phyloP scores from a whole-genome alignment of 179 eudicot species.

The Silene noctiflora region DNA sequence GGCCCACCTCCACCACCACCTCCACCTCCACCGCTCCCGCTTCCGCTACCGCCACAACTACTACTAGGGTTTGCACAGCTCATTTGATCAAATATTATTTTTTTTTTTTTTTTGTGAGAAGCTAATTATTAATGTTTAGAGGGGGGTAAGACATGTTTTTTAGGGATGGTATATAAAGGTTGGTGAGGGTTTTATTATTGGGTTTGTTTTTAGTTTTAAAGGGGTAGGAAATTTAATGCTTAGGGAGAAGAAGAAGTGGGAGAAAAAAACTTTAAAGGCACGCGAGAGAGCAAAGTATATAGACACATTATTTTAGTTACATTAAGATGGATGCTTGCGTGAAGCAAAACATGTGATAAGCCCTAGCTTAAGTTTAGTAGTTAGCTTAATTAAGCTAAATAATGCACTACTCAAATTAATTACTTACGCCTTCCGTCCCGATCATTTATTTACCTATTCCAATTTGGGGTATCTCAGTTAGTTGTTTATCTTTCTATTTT shows the following conservation, averaged over 20 bases:
- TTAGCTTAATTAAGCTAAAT: neutral
- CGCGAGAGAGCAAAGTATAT: slow-evolving; percentile 58
- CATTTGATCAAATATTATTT: neutral
- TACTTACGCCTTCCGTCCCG: neutral
- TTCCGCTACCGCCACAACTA: slow-evolving; percentile 23
- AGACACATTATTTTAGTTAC: slow-evolving; percentile 4
- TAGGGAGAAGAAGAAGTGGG: slow-evolving; percentile 1
- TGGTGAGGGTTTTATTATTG: slow-evolving; percentile 33
- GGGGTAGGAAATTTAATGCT: neutral
- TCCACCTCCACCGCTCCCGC: slow-evolving; percentile 29
- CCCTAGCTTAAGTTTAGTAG: slow-evolving; percentile 33
- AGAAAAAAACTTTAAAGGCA: slow-evolving; percentile 69
- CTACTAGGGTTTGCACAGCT: slow-evolving; percentile 44
- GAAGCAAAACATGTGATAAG: slow-evolving; percentile 82
- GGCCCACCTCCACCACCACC: slow-evolving; percentile 48
- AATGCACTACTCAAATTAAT: neutral
- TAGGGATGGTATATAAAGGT: slow-evolving; percentile 10
- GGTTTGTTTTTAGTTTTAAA: slow-evolving; percentile 11
- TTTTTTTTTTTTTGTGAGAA: neutral
- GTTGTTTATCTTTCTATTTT: neutral
- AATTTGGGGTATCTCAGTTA: too few species aligned
- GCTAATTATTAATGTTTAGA: neutral
- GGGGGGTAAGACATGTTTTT: neutral
- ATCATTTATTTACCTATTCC: too few species aligned
- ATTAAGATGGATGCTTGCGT: slow-evolving; percentile 68